Percentiles rank a stretch among this genome's conserved stretches.
phyloP scores from a whole-genome alignment of 106 monocot species.

The Dactylorhiza incarnata region DNA sequence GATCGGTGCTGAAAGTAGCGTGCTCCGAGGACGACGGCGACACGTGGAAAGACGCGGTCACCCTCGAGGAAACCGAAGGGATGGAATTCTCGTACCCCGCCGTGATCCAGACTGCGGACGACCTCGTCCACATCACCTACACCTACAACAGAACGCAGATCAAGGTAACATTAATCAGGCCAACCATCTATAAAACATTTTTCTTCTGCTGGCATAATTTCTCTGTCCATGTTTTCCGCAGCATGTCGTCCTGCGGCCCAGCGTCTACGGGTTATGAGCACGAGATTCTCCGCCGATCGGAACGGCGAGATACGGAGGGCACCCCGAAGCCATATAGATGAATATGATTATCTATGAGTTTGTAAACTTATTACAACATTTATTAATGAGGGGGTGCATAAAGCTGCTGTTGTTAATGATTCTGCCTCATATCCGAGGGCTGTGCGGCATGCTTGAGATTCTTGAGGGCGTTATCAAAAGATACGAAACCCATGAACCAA shows the following conservation, averaged over 20 bases:
- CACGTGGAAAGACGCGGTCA: constrained; percentile 68
- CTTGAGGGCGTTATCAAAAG: constrained; percentile 88
- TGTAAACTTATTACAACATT: background rate
- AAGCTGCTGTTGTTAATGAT: background rate
- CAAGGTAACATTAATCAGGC: constrained; percentile 40
- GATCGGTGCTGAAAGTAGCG: constrained; percentile 71
- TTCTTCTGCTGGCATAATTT: background rate
- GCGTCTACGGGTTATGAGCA: background rate
- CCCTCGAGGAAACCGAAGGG: constrained; percentile 51
- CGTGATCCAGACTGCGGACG: constrained; percentile 56
- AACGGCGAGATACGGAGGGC: background rate
- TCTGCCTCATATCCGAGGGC: background rate
- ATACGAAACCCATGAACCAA: constrained; percentile 97
- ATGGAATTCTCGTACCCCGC: constrained; percentile 98
- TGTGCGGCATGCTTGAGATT: constrained; percentile 49
- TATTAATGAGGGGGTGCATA: background rate
- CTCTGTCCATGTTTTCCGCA: constrained; percentile 11
- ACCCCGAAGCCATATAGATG: background rate
- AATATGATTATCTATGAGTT: background rate
- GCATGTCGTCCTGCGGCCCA: constrained; percentile 48
- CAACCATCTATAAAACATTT: background rate
- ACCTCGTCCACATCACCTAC: constrained; percentile 70
- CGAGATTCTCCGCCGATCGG: background rate
- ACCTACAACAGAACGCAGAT: constrained; percentile 96
- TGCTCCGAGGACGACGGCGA: constrained; percentile 71